Base-by-base conservation (phyloP, 257 asterid species). In the Capsicum rhomboideum region DNA sequence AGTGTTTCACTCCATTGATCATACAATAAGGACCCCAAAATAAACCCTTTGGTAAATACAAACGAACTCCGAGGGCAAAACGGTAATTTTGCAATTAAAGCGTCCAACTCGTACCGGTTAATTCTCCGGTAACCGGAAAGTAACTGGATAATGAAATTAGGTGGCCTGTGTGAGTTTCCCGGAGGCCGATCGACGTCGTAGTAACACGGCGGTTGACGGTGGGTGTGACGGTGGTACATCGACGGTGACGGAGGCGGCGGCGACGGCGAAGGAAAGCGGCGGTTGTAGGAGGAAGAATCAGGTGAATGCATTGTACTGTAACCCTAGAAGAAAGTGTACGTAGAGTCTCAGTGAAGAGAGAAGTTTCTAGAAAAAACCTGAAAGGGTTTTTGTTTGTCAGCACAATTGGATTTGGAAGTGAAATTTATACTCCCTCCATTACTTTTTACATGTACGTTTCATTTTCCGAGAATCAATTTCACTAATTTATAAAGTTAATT, bases 1-100 rank as follows among this genome's bases (percentile, higher is more conserved):
- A 89, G 88, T 18, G 97, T 90, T 88, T 93, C 92, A 12, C 80
- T 89, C 98, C 98, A 96, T 92, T 94, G 98, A 90, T 87, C 89
- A 44, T 91, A 96, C 59, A 1, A 78, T 2, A 96, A 89, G 8
- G 52, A 17, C 7, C 87, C 95, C 8, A 71, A 55, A 4, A 88
- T 13, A 9, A 2, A 18, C 52, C 87, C 89, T 3, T 59, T 68
- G 20, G 53, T 46, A 10, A 82, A 83, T n/a, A 87, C 67, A 75
- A 55, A 58, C 18, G 55, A 42, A 0, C 74, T 87, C 40, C 85
- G 86, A 46, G 99, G 99, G 17, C 54, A 74, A 78, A 77, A 86
- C 28, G 85, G 86, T 68, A 92, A 88, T 29, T 80, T 82, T 58
- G 61, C 23, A 49, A 92, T 79, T 6, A 91, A 20, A 6, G 83